Percentiles rank a stretch among this genome's conserved stretches.
Evolutionary conservation across 305 asterid species (phyloP).

Genomic region (Ajuga reptans): DNA sequence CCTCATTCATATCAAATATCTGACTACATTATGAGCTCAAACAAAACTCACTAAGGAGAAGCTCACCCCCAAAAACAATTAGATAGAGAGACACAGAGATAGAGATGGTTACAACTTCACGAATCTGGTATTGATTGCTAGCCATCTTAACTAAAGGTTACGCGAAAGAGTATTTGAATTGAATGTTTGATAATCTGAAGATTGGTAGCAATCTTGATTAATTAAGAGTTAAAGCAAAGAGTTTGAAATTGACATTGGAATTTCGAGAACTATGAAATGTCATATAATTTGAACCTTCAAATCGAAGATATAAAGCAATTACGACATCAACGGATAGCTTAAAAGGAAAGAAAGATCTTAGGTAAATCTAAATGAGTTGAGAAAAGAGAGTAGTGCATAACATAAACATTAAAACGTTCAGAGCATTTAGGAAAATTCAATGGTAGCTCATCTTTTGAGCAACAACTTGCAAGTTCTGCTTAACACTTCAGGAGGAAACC

Average conservation of each 20-base stretch:
- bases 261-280: neutral
- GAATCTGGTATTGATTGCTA: neutral
- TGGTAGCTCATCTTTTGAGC: no score
- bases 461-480: no score
- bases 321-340: neutral
- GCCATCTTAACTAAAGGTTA: neutral
- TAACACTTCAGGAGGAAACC: no score
- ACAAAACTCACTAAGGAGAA: neutral
- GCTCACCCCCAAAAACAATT: neutral
- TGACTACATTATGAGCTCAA: neutral
- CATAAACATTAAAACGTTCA: no score
- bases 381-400: no score
- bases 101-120: neutral
- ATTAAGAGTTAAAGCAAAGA: neutral
- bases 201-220: neutral
- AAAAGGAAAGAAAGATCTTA: no score
- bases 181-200: neutral
- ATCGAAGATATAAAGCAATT: neutral
- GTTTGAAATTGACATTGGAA: neutral
- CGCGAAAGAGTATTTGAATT: neutral
- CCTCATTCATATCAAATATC: neutral
- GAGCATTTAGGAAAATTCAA: no score
- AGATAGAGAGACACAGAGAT: neutral
- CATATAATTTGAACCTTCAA: neutral
- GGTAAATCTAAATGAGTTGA: no score